Conservation (phyloP, 2,329 filamentous ascomycete species). For the Ascomycota sp. region DNA sequence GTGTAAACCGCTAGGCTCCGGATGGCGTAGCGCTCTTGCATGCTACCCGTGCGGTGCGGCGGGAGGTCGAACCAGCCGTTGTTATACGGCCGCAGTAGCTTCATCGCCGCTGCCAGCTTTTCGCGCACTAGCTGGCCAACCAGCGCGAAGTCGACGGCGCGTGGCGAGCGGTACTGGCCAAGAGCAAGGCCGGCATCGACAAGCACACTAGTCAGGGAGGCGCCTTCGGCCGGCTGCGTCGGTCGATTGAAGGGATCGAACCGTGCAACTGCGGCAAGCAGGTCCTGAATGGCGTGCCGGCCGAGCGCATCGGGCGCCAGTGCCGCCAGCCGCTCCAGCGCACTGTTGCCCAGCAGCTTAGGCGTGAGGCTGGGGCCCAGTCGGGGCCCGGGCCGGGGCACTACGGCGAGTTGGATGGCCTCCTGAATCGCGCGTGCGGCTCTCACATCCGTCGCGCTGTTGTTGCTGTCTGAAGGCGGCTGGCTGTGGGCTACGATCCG, state of each 20-base stretch:
- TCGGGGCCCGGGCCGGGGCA: not conserved
- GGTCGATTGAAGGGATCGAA: not conserved
- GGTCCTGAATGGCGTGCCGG: not conserved
- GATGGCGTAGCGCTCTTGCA: not conserved
- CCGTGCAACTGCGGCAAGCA: not conserved
- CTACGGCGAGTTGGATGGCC: not conserved
- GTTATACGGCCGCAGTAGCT: not conserved
- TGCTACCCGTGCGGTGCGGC: not conserved
- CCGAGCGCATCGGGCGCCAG: not conserved
- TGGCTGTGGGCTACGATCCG: constrained; percentile 1
- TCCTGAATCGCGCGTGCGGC: constrained; percentile 1
- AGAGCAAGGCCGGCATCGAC: not conserved
- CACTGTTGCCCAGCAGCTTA: not conserved
- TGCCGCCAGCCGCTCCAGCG: not conserved
- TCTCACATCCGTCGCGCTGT: not conserved
- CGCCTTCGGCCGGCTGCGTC: not conserved
- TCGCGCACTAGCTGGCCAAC: not conserved
- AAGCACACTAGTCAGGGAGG: not conserved
- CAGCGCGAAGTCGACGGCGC: not conserved
- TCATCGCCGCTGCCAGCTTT: not conserved
- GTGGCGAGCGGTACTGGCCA: not conserved
- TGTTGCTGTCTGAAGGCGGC: too few relatives aligned
- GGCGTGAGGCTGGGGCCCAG: not conserved
- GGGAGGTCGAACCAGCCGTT: constrained; percentile 1
- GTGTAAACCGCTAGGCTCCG: not conserved